These are phyloP conservation scores for Amanita brunnescens DNA, from an alignment of 768 basidiomycete genomes.

Conservation along the genomic window DNA sequence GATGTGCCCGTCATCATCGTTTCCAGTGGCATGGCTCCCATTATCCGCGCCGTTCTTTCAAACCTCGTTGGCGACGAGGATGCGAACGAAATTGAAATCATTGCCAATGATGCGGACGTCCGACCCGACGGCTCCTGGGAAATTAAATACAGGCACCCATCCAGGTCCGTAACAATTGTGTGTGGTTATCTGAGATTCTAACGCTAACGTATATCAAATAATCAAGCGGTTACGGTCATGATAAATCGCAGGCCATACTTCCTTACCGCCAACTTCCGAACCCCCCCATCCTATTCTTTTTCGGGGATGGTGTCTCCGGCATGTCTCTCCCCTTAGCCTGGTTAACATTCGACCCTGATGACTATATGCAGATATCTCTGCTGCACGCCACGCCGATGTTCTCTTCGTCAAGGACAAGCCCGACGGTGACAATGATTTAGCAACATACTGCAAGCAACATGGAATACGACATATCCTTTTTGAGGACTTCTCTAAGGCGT, in stretches of 20 bases:
- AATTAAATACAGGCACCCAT: conserved; percentile 83
- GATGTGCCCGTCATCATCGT: conserved; percentile 90
- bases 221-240: conserved; percentile 79
- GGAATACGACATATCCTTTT: conserved; percentile 78
- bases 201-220: not conserved
- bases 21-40: conserved; percentile 92
- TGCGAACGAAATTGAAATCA: conserved; percentile 75
- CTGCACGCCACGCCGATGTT: conserved; percentile 85
- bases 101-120: conserved; percentile 82
- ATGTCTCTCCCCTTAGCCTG: conserved; percentile 15
- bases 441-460: conserved; percentile 71
- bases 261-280: conserved; percentile 69
- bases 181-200: no score
- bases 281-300: conserved; percentile 87
- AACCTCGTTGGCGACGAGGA: conserved; percentile 68
- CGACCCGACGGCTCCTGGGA: conserved; percentile 56
- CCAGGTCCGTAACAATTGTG: conserved; percentile 60
- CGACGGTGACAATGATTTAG: conserved; percentile 79
- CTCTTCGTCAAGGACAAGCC: conserved; percentile 87
- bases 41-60: conserved; percentile 86
- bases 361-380: conserved; percentile 68
- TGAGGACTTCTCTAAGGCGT: conserved; percentile 55
- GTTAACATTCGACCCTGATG: not conserved
- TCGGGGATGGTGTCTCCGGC: conserved; percentile 97
- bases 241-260: conserved; percentile 91